These are phyloP conservation scores for Talaromyces stipitatus DNA, from an alignment of 495 filamentous ascomycete genomes.

Conservation along the genomic window DNA sequence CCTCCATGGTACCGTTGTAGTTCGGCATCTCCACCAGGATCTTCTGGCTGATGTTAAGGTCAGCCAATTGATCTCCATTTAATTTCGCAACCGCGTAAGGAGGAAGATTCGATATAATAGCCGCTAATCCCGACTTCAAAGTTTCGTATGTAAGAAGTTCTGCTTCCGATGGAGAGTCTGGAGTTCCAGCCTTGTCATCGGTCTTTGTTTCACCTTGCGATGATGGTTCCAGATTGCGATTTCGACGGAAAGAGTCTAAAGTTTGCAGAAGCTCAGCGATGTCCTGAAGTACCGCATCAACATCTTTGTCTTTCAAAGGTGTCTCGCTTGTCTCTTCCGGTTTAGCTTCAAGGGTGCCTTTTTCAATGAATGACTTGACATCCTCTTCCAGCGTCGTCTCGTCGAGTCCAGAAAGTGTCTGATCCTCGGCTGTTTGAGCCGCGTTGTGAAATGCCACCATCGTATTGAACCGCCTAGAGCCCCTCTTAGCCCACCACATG, in stretches of 20 bases:
- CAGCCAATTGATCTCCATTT: conserved; percentile 73
- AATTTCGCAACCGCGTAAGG: conserved; percentile 82
- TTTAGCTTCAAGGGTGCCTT: conserved; percentile 19
- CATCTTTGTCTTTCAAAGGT: conserved; percentile 48
- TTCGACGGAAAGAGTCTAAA: conserved; percentile 77
- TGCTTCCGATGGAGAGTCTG: conserved; percentile 48
- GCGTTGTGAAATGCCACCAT: conserved; percentile 28
- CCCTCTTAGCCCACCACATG: conserved; percentile 83
- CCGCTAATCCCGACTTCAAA: conserved; percentile 61
- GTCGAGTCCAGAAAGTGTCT: conserved; percentile 38
- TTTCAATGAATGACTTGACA: conserved; percentile 38
- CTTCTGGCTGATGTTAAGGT: conserved; percentile 76
- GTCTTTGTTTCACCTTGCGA: conserved; percentile 36
- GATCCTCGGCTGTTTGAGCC: conserved; percentile 27
- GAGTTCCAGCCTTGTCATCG: conserved; percentile 27
- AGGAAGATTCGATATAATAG: conserved; percentile 68
- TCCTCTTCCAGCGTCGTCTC: conserved; percentile 42
- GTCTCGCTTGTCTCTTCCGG: conserved; percentile 39
- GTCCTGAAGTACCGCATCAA: conserved; percentile 67
- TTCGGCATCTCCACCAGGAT: conserved; percentile 63
- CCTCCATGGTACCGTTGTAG: conserved; percentile 77
- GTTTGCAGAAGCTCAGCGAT: conserved; percentile 81
- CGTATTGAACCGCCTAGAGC: conserved; percentile 50
- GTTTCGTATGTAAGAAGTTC: conserved; percentile 69
- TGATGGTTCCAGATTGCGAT: conserved; percentile 55